Conservation (phyloP, 1,284 basidiomycete species). For the Trametes pubescens region DNA sequence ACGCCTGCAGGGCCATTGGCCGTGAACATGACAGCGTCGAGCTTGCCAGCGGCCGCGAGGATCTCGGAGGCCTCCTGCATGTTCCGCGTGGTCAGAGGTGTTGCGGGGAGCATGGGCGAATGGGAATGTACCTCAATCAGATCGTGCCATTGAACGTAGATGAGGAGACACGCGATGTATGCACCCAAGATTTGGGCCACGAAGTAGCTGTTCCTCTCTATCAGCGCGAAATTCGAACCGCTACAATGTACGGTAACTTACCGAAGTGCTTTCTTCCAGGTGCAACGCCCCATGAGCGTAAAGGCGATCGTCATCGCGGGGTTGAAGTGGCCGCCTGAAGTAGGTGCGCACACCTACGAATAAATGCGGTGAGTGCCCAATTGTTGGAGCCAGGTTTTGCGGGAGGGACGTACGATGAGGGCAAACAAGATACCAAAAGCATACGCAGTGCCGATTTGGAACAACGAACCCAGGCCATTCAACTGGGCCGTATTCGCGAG, state of each 20-base stretch:
- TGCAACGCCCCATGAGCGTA: slow-evolving; percentile 63
- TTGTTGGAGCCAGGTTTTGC: not conserved
- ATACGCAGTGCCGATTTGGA: slow-evolving; percentile 69
- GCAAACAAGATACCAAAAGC: slow-evolving; percentile 68
- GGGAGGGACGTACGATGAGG: slow-evolving; percentile 41
- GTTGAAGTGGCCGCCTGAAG: slow-evolving; percentile 72
- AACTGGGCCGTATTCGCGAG: slow-evolving; percentile 54
- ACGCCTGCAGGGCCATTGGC: slow-evolving; percentile 69
- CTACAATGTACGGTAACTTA: slow-evolving; percentile 34
- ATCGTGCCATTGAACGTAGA: slow-evolving; percentile 69
- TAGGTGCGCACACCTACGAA: slow-evolving; percentile 51
- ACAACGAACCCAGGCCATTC: slow-evolving; percentile 55
- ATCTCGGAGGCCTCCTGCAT: slow-evolving; percentile 49
- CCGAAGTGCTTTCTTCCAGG: slow-evolving; percentile 59
- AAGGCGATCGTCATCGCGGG: slow-evolving; percentile 64
- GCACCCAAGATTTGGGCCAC: slow-evolving; percentile 67
- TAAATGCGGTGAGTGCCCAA: not conserved
- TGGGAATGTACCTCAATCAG: slow-evolving; percentile 48
- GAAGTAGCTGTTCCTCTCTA: slow-evolving; percentile 57
- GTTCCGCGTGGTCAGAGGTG: not conserved
- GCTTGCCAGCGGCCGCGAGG: slow-evolving; percentile 51
- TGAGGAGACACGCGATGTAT: slow-evolving; percentile 63
- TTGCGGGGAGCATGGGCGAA: not conserved
- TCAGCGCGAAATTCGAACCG: slow-evolving; percentile 6
- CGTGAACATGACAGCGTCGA: slow-evolving; percentile 58